A percentile compares a stretch with the other conserved stretches of the same genome.
These are phyloP conservation scores for Rubroboletus satanas DNA, from an alignment of 768 basidiomycete species.

Conservation along the genomic window DNA sequence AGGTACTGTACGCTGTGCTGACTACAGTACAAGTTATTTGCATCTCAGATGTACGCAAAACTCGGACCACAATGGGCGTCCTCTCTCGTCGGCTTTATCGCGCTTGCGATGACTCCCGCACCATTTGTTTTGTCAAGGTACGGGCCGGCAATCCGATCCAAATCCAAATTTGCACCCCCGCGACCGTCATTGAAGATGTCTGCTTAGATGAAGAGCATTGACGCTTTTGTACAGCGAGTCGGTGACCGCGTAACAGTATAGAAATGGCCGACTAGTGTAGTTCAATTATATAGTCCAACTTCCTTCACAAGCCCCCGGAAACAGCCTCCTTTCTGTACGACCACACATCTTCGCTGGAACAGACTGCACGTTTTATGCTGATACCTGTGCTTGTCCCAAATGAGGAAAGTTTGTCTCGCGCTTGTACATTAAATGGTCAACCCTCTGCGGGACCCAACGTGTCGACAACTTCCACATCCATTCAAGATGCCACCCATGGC, in stretches of 20 bases:
- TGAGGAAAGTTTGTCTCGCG: slow-evolving; percentile 1
- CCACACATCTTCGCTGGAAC: no score
- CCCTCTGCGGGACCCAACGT: not conserved
- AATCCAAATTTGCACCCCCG: slow-evolving; percentile 42
- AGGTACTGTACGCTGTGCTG: not conserved
- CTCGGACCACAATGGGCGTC: slow-evolving; percentile 58
- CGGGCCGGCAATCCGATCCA: slow-evolving; percentile 40
- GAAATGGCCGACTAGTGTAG: no score
- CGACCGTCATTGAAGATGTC: slow-evolving; percentile 9
- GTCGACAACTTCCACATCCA: not conserved
- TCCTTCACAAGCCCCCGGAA: no score
- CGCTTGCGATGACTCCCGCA: slow-evolving; percentile 49
- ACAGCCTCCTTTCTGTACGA: no score
- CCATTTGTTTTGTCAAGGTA: slow-evolving; percentile 46
- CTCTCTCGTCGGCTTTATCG: slow-evolving; percentile 50
- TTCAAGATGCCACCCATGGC: slow-evolving; percentile 71
- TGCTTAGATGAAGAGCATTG: not conserved
- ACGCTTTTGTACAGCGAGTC: not conserved
- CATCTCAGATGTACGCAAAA: slow-evolving; percentile 48
- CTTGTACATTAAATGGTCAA: not conserved
- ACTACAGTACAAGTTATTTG: slow-evolving; percentile 39
- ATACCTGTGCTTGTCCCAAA: not conserved
- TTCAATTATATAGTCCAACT: no score
- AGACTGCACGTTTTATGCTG: no score
- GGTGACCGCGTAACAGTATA: no score